Evolutionary conservation across 345 rosid species (phyloP).

Genomic region (Eucalyptus tenuipes): DNA sequence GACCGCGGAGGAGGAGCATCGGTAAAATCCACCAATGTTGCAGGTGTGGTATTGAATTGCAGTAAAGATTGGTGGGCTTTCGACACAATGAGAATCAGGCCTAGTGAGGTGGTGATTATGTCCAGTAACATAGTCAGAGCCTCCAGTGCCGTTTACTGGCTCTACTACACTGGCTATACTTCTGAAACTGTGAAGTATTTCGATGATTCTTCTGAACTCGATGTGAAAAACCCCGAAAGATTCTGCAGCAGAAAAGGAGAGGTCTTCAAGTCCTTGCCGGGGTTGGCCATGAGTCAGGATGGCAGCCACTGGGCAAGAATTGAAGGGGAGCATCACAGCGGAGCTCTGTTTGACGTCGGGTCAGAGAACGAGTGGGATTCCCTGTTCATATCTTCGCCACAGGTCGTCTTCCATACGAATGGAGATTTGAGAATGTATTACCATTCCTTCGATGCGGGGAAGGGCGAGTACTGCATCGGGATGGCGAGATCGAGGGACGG

Average conservation of each 20-base stretch:
- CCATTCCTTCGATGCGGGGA: constrained; percentile 24
- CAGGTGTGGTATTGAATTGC: constrained; percentile 23
- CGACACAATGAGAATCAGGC: constrained; percentile 31
- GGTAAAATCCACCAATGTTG: constrained; percentile 7
- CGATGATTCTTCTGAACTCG: not conserved
- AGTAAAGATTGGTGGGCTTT: constrained; percentile 42
- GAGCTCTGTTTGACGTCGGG: constrained; percentile 36
- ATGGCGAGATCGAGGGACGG: constrained; percentile 45
- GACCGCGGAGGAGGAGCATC: constrained; percentile 25
- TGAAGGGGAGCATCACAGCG: constrained; percentile 40
- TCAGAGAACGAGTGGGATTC: constrained; percentile 31
- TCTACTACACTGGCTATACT: constrained; percentile 25
- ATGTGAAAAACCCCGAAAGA: constrained; percentile 10
- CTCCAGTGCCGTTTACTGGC: constrained; percentile 30
- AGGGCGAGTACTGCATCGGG: constrained; percentile 18
- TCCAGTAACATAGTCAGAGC: constrained; percentile 13
- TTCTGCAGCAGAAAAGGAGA: not conserved
- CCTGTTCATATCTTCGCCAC: constrained; percentile 19
- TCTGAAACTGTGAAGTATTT: constrained; percentile 10
- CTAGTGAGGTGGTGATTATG: constrained; percentile 33
- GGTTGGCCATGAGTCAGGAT: constrained; percentile 38
- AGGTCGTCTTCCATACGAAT: constrained; percentile 21
- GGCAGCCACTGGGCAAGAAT: constrained; percentile 42
- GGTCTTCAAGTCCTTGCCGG: constrained; percentile 20
- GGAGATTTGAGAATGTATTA: constrained; percentile 43